Evolutionary conservation across 1,284 basidiomycete species (phyloP).

Genomic region (Ceratorhiza oryzae-sativae): DNA sequence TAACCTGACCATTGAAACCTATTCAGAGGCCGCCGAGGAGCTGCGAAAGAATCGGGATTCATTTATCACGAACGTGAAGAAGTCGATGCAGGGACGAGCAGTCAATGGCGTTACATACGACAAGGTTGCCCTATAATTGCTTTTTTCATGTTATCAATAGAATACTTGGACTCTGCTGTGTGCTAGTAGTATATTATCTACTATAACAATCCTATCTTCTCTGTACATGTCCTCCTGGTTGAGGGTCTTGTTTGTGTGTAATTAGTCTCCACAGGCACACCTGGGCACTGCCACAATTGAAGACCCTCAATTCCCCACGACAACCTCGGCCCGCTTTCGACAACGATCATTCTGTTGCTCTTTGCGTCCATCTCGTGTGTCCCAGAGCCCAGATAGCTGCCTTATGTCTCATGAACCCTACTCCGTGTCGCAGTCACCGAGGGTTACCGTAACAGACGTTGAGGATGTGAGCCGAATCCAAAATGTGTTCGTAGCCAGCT

Average conservation of each 20-base stretch:
- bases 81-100: slow-evolving; percentile 78
- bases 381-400: neutral
- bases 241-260: slow-evolving; percentile 2
- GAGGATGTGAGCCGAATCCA: neutral
- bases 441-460: neutral
- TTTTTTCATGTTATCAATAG: slow-evolving; percentile 1
- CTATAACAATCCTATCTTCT: slow-evolving; percentile 2
- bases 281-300: slow-evolving; percentile 29
- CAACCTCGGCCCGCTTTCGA: neutral
- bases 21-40: slow-evolving; percentile 91
- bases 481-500: neutral
- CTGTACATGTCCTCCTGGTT: too few relatives aligned
- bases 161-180: slow-evolving; percentile 1
- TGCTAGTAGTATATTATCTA: neutral
- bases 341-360: slow-evolving; percentile 1
- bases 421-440: neutral
- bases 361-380: neutral
- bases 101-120: slow-evolving; percentile 82
- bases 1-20: slow-evolving; percentile 40
- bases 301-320: neutral
- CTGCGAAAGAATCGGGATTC: slow-evolving; percentile 82
- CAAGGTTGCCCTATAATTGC: slow-evolving; percentile 57
- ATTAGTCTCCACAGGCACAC: slow-evolving; percentile 27
- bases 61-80: slow-evolving; percentile 83
- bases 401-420: slow-evolving; percentile 10